Conservation (phyloP, 2,329 filamentous ascomycete species). For the Monosporascus sp. region DNA sequence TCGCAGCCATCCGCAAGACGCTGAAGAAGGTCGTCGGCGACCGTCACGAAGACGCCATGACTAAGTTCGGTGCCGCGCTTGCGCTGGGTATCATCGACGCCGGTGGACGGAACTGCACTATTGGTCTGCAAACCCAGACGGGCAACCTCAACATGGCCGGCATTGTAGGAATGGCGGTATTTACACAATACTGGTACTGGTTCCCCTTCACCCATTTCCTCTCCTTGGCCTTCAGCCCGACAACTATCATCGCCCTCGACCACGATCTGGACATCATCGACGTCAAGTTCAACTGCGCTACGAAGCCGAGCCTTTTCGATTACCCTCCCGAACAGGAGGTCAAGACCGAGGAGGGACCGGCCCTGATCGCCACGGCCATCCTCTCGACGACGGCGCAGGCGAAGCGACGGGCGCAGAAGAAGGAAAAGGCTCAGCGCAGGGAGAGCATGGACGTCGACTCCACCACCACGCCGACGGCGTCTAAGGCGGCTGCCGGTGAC, state of each 20-base stretch:
- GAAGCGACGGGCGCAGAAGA: conserved; percentile 88
- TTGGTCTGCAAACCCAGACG: conserved; percentile 93
- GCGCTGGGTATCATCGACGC: conserved; percentile 97
- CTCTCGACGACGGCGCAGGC: conserved; percentile 95
- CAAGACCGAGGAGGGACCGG: conserved; percentile 88
- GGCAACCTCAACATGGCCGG: conserved; percentile 98
- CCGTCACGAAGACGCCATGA: conserved; percentile 98
- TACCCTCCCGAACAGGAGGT: conserved; percentile 96
- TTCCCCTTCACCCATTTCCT: conserved; percentile 98
- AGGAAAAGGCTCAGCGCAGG: conserved; percentile 80
- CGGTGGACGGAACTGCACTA: conserved; percentile 96
- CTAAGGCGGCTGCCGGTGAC: conserved; percentile 44
- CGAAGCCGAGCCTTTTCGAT: conserved; percentile 91
- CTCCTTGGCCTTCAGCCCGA: conserved; percentile 93
- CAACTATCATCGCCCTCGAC: conserved; percentile 90
- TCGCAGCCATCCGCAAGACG: conserved; percentile 82
- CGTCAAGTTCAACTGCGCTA: conserved; percentile 95
- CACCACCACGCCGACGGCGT: conserved; percentile 68
- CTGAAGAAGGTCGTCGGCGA: conserved; percentile 92
- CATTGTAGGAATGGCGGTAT: conserved; percentile 96
- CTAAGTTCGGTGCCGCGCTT: conserved; percentile 93
- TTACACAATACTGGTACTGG: conserved; percentile 99
- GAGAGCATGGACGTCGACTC: conserved; percentile 96
- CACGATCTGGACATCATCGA: conserved; percentile 88
- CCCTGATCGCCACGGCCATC: conserved; percentile 91